Evolutionary conservation across 306 rosid genomes (phyloP).

Genomic region (Alnus glutinosa): DNA sequence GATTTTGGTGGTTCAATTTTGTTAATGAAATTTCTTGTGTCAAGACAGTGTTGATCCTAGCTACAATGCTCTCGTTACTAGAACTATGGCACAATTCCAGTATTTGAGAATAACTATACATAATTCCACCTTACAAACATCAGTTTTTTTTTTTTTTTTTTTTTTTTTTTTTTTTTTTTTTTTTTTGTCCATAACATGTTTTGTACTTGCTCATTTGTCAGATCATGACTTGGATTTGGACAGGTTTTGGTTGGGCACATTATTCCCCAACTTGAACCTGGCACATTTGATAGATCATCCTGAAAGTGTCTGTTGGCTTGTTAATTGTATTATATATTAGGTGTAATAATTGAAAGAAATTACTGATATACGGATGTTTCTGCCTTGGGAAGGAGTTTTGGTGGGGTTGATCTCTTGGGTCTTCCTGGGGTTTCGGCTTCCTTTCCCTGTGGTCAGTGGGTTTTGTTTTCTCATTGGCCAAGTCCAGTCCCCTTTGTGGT

Average conservation of each 20-base stretch:
- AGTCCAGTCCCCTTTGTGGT: too few species aligned
- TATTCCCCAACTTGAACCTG: not conserved
- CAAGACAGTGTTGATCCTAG: not conserved
- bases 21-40: not conserved
- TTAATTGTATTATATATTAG: not conserved
- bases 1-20: not conserved
- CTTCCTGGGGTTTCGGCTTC: too few species aligned
- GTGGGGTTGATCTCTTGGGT: too few species aligned
- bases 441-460: too few species aligned
- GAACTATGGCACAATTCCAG: not conserved
- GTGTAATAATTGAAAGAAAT: not conserved
- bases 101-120: not conserved
- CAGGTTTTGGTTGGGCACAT: constrained; percentile 1
- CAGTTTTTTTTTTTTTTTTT: not conserved
- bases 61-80: not conserved
- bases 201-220: not conserved
- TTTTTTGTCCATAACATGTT: not conserved
- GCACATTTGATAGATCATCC: not conserved
- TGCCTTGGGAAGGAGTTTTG: too few species aligned
- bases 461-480: too few species aligned
- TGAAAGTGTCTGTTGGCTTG: not conserved
- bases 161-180: too few species aligned
- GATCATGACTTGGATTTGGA: not conserved
- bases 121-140: not conserved
- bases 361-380: not conserved